Evolutionary conservation across 495 filamentous ascomycete genomes (phyloP).

Genomic region (Chaetomium fimeti): DNA sequence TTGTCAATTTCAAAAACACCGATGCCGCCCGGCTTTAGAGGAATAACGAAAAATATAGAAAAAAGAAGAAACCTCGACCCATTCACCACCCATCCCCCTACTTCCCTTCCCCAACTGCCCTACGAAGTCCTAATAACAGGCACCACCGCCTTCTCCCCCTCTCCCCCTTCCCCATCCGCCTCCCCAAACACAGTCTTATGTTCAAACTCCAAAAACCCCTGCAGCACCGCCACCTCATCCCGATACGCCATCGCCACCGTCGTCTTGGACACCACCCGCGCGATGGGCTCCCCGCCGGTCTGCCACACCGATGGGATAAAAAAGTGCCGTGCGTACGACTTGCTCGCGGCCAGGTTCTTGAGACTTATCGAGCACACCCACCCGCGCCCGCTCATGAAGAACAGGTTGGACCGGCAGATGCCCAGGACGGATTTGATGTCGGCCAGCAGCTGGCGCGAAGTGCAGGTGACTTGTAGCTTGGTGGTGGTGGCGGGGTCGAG

Average conservation of each 20-base stretch:
- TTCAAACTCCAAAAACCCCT: constrained; percentile 32
- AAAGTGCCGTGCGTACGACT: constrained; percentile 25
- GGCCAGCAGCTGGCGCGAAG: constrained; percentile 10
- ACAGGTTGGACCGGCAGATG: constrained; percentile 20
- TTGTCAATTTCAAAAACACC: not conserved
- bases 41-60: not conserved
- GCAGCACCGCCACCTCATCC: constrained; percentile 28
- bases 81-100: not conserved
- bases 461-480: not conserved
- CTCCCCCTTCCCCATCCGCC: not conserved
- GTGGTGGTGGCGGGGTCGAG: not conserved
- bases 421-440: constrained; percentile 20
- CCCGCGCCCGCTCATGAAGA: constrained; percentile 24
- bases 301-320: constrained; percentile 32
- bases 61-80: not conserved
- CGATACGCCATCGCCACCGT: constrained; percentile 26
- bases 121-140: constrained; percentile 17
- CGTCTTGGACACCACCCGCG: constrained; percentile 24
- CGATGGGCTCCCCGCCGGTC: constrained; percentile 23
- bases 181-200: constrained; percentile 24
- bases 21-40: not conserved
- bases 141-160: constrained; percentile 1
- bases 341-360: constrained; percentile 14
- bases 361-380: constrained; percentile 29
- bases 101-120: not conserved